phyloP scores from a whole-genome alignment of 2,329 filamentous ascomycete genomes.

The Berkeleyomyces rouxiae region DNA sequence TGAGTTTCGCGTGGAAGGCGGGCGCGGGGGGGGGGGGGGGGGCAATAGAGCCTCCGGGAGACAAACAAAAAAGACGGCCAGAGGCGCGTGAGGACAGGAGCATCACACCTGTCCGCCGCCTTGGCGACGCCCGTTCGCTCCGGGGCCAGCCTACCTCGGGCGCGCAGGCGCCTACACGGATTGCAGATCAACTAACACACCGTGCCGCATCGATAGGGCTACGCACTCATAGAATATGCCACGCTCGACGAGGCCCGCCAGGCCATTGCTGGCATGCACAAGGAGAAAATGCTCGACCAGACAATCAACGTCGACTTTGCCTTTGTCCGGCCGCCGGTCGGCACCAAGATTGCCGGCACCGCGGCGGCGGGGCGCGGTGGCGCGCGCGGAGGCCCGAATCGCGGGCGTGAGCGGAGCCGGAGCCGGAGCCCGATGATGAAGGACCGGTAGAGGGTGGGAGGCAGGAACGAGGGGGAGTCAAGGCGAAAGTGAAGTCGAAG shows the following conservation, averaged over 20 bases:
- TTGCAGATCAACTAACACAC: neutral
- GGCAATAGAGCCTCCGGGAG: neutral
- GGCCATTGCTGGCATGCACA: constrained; percentile 67
- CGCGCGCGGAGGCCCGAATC: constrained; percentile 21
- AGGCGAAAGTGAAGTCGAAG: neutral
- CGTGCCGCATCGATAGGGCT: constrained; percentile 39
- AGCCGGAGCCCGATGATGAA: constrained; percentile 25
- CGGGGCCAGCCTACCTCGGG: too few species aligned
- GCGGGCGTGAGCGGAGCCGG: constrained; percentile 28
- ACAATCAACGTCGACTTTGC: constrained; percentile 70
- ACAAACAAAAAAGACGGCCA: neutral
- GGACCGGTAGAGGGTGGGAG: neutral
- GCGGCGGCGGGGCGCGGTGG: constrained; percentile 22
- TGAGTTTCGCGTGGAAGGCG: constrained; percentile 19
- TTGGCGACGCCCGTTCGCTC: too few species aligned
- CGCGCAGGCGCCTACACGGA: neutral
- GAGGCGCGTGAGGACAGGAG: neutral
- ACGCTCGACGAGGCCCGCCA: constrained; percentile 63
- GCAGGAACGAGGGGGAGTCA: neutral
- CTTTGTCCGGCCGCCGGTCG: constrained; percentile 63
- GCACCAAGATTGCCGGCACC: constrained; percentile 24
- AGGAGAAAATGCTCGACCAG: constrained; percentile 65
- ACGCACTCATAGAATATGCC: constrained; percentile 70
- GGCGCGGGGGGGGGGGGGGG: neutral
- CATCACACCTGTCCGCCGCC: neutral